Base-by-base conservation (phyloP, 352 stramenopile species). In the Phytopythium cucurbitacearum region DNA sequence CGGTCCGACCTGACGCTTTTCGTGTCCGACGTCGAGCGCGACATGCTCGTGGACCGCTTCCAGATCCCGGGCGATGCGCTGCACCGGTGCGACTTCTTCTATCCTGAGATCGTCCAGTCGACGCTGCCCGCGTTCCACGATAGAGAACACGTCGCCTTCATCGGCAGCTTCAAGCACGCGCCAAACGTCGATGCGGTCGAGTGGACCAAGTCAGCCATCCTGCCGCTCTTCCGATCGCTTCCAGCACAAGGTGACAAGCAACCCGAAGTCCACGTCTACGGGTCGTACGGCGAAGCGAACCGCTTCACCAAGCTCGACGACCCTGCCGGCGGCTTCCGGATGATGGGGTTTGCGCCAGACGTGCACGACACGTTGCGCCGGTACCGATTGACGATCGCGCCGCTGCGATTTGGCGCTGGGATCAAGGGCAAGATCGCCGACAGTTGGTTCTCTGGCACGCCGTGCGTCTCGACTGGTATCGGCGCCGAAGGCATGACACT, bases 371-470 rank as follows among this genome's bases (percentile, higher is more conserved):
- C 64, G 5, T 61, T 96, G 38, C 66, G 75, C 11, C 53, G 61
- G 47, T 88, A 93, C 50, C 68, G 83, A 9, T 57, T 97, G 5
- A 80, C 86, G 8, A 71, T 98, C 36, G 91, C 94, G 34, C 94
- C 94, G 5, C 65, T 98, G 51, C 84, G 94, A 6, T 98, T 95
- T 71, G 94, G 94, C 33, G 91, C 91, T 2, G 94, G 94, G 2
- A 96, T 98, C 57, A 98, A 98, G 63, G 94, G 94, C 16, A 98
- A 98, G 64, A 97, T 98, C 54, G 76, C 92, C 2, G 91, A 98
- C 60, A 88, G 87, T 59, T 98, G 94, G 94, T 83, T 80, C 36
- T 79, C 79, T 51, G 89, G 91, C 4, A 94, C 89, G 39, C 94
- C 94, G 1, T 96, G 94, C 11, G 81, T 98, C 4, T 84, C 84